Conservation (phyloP, 164 flowering plant genomes). For the Nelumbo lutea region DNA sequence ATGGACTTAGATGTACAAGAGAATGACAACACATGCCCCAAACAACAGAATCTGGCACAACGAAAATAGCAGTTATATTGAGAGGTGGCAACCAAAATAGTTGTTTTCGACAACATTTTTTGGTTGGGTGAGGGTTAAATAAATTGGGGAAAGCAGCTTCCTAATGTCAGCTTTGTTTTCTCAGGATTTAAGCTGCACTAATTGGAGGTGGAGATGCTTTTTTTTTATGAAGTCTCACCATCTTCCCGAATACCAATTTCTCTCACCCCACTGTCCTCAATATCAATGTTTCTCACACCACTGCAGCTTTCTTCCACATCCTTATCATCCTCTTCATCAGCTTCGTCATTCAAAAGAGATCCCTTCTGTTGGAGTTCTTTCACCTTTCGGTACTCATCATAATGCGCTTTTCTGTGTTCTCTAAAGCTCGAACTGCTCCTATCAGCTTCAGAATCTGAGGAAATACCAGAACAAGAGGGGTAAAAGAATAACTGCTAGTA, state of each 20-base stretch:
- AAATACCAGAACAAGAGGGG: not conserved
- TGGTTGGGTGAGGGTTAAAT: too few relatives aligned
- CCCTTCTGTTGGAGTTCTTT: slow-evolving; percentile 63
- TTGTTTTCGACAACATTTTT: too few relatives aligned
- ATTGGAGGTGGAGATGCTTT: slow-evolving; percentile 9
- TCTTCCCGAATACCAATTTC: slow-evolving; percentile 37
- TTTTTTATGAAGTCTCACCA: slow-evolving; percentile 8
- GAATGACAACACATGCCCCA: too few relatives aligned
- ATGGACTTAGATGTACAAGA: too few relatives aligned
- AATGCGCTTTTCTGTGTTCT: slow-evolving; percentile 81
- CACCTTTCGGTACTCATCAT: slow-evolving; percentile 79
- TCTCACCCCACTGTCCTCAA: slow-evolving; percentile 37
- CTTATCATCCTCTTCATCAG: slow-evolving; percentile 29
- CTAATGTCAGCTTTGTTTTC: slow-evolving; percentile 2
- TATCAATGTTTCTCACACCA: slow-evolving; percentile 40
- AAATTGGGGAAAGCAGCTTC: not conserved
- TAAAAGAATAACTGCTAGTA: not conserved
- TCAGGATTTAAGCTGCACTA: slow-evolving; percentile 17
- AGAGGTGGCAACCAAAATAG: too few relatives aligned
- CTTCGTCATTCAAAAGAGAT: slow-evolving; percentile 49
- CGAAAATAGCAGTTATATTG: too few relatives aligned
- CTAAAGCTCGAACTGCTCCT: slow-evolving; percentile 44
- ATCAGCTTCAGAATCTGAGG: slow-evolving; percentile 38
- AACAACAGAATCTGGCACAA: too few relatives aligned
- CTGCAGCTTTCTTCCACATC: slow-evolving; percentile 6